Percentiles rank a stretch among this genome's conserved stretches.
Conservation (phyloP, 495 filamentous ascomycete species). For the Evansstolkia leycettana region DNA sequence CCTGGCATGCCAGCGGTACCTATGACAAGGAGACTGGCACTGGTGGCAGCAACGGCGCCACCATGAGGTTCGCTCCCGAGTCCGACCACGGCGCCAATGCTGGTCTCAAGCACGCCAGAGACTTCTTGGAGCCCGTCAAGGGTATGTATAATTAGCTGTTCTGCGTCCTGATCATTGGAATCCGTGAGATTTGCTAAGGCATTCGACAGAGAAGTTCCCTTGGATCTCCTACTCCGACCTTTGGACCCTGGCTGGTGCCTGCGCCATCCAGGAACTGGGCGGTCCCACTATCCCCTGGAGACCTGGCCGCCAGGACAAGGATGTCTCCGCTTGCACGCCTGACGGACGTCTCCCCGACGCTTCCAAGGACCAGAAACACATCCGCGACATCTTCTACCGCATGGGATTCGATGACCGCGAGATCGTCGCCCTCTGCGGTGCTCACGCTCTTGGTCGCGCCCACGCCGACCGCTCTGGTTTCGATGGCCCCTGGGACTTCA, state of each 20-base stretch:
- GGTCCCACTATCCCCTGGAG: conserved; percentile 83
- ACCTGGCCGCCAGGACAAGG: conserved; percentile 73
- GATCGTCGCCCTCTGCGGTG: conserved; percentile 83
- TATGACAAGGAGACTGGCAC: conserved; percentile 84
- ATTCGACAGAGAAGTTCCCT: conserved; percentile 57
- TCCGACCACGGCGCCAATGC: conserved; percentile 89
- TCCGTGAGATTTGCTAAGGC: conserved; percentile 18
- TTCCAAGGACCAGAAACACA: conserved; percentile 63
- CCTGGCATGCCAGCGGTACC: conserved; percentile 80
- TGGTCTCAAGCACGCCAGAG: conserved; percentile 74
- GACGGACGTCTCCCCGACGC: conserved; percentile 94
- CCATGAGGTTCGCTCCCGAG: conserved; percentile 94
- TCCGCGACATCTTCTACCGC: conserved; percentile 86
- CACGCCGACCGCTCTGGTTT: conserved; percentile 83
- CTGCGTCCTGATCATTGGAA: not conserved
- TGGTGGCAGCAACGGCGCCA: conserved; percentile 91
- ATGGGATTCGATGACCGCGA: conserved; percentile 98
- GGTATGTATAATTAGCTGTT: conserved; percentile 26
- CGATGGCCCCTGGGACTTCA: conserved; percentile 93
- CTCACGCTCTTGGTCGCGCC: conserved; percentile 87
- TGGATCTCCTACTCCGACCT: conserved; percentile 96
- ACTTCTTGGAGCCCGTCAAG: conserved; percentile 89
- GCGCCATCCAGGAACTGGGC: conserved; percentile 88
- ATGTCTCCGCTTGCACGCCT: conserved; percentile 79
- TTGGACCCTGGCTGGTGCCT: conserved; percentile 83